A percentile compares a stretch with the other conserved stretches of the same genome.
Evolutionary conservation across 257 asterid genomes (phyloP).

Genomic region (Ophiorrhiza pumila): DNA sequence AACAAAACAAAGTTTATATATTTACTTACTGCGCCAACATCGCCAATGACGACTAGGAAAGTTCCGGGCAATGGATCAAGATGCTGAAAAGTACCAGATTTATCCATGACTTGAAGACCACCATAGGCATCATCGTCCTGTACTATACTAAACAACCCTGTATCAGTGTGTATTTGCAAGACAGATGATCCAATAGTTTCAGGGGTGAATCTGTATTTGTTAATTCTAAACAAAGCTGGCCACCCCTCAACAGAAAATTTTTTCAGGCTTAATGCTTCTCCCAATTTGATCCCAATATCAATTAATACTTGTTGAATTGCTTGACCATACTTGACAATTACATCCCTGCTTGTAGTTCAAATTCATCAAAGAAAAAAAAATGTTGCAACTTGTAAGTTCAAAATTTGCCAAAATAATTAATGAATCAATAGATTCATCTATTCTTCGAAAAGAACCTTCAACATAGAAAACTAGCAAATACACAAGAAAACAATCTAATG

Average conservation of each 20-base stretch:
- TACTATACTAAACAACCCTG: conserved; percentile 59
- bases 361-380: not conserved
- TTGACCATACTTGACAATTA: conserved; percentile 45
- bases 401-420: too few species aligned
- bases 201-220: conserved; percentile 51
- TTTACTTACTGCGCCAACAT: conserved; percentile 23
- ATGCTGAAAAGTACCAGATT: conserved; percentile 43
- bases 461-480: too few species aligned
- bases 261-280: conserved; percentile 43
- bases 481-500: not conserved
- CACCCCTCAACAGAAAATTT: conserved; percentile 41
- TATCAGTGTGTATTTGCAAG: conserved; percentile 64
- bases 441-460: too few species aligned
- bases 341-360: conserved; percentile 32
- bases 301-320: conserved; percentile 44
- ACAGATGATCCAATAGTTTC: conserved; percentile 50
- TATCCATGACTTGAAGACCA: conserved; percentile 64
- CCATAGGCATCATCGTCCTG: conserved; percentile 69
- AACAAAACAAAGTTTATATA: too few species aligned
- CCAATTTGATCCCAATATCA: conserved; percentile 37
- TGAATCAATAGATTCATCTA: too few species aligned
- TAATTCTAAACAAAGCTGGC: conserved; percentile 66
- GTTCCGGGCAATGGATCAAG: conserved; percentile 61
- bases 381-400: not conserved
- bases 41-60: conserved; percentile 66